phyloP scores from a whole-genome alignment of 73 alveolate species.

The Paramecium biaurelia region DNA sequence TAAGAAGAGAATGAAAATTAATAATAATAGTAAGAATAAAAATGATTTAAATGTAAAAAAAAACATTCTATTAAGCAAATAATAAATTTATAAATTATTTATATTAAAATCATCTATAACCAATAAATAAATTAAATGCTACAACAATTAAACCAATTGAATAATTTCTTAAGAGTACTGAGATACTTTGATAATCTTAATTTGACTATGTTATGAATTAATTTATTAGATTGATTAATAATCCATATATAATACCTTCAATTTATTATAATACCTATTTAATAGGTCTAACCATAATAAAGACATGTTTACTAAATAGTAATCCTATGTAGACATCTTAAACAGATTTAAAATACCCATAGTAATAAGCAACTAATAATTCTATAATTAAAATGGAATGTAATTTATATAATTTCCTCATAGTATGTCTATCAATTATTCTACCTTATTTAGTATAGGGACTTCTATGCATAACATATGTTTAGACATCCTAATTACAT shows the following conservation, averaged over 20 bases:
- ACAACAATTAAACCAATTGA: background rate
- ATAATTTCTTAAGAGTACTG: background rate
- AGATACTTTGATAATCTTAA: background rate
- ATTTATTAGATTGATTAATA: background rate
- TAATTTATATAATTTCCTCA: background rate
- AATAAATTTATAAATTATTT: background rate
- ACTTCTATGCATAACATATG: background rate
- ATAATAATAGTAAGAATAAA: background rate
- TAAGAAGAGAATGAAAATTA: background rate
- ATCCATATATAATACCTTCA: constrained; percentile 22
- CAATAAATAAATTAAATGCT: constrained; percentile 6
- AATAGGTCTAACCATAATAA: background rate
- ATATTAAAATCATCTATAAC: background rate
- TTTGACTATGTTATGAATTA: background rate
- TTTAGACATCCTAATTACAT: background rate
- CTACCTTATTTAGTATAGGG: background rate
- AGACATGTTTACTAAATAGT: background rate
- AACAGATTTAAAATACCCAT: background rate
- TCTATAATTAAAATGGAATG: background rate
- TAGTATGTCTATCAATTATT: background rate
- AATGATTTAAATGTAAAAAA: background rate
- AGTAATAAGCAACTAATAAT: background rate
- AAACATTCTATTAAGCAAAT: background rate
- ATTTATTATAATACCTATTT: background rate
- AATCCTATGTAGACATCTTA: background rate